Conservation (phyloP, 148 eudicot genomes). For the Chenopodium album region DNA sequence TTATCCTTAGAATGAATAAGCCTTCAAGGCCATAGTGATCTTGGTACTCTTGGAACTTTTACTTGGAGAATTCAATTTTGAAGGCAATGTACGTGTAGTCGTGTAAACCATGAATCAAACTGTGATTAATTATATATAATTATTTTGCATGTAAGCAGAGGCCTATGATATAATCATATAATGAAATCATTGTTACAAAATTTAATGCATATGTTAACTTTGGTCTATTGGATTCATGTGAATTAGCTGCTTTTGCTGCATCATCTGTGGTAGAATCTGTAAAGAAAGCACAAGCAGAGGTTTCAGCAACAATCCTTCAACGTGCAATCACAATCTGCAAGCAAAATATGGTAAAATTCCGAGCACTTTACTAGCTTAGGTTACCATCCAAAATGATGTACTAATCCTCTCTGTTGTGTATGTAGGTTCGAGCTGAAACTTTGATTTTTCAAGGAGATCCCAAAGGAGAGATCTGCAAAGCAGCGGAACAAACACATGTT, state of each 20-base stretch:
- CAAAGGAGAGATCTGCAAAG: slow-evolving; percentile 64
- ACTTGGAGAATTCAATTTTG: too few relatives aligned
- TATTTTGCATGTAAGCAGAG: too few relatives aligned
- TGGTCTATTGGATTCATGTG: background rate
- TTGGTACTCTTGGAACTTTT: too few relatives aligned
- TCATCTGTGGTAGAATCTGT: slow-evolving; percentile 45
- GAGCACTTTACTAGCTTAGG: background rate
- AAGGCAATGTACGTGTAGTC: too few relatives aligned
- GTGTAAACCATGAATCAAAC: too few relatives aligned
- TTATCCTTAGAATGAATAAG: too few relatives aligned
- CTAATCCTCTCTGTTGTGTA: background rate
- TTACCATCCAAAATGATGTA: background rate
- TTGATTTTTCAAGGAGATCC: slow-evolving; percentile 47
- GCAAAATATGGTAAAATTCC: slow-evolving; percentile 21
- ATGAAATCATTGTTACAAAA: too few relatives aligned
- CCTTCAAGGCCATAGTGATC: too few relatives aligned
- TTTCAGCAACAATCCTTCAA: slow-evolving; percentile 41
- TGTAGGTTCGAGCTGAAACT: slow-evolving; percentile 38
- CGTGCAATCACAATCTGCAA: slow-evolving; percentile 57
- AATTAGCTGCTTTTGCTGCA: slow-evolving; percentile 44
- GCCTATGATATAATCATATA: too few relatives aligned
- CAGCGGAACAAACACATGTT: slow-evolving; percentile 51
- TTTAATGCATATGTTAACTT: background rate
- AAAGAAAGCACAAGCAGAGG: slow-evolving; percentile 53
- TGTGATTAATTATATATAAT: too few relatives aligned